These are phyloP conservation scores for Fraxinus cuspidata DNA, from an alignment of 257 asterid genomes.

Conservation along the genomic window DNA sequence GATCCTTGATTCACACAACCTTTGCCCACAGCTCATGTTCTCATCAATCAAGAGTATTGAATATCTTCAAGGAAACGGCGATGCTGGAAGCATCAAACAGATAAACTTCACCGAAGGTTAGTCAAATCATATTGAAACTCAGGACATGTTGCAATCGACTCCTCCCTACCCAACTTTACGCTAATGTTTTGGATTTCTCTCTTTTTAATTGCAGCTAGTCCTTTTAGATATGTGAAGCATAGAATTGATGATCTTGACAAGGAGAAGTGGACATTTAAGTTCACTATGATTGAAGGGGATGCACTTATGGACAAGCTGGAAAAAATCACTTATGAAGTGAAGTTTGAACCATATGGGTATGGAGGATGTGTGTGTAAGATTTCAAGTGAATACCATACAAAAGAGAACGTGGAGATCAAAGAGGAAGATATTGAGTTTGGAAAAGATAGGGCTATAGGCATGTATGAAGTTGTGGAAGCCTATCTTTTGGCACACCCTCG, in stretches of 20 bases:
- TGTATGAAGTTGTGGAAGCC: constrained; percentile 46
- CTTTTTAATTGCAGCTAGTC: constrained; percentile 40
- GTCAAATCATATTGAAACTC: background rate
- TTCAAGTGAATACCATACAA: constrained; percentile 21
- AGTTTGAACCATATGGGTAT: constrained; percentile 52
- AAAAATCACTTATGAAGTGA: constrained; percentile 44
- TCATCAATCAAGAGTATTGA: constrained; percentile 53
- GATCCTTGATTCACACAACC: constrained; percentile 50
- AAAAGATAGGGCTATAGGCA: constrained; percentile 36
- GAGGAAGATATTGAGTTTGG: constrained; percentile 36
- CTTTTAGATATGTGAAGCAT: constrained; percentile 54
- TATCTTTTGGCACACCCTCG: constrained; percentile 51
- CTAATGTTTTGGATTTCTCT: background rate
- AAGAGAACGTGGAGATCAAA: constrained; percentile 34
- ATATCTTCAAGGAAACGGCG: constrained; percentile 44
- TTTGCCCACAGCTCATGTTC: constrained; percentile 50
- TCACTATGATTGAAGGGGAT: constrained; percentile 60
- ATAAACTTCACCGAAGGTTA: constrained; percentile 47
- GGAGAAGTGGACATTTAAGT: constrained; percentile 41
- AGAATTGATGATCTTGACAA: constrained; percentile 51
- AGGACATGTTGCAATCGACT: background rate
- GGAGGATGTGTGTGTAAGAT: constrained; percentile 53
- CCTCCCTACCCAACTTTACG: too few relatives aligned
- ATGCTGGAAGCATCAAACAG: constrained; percentile 45
- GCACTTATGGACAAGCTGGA: constrained; percentile 55